phyloP scores from a whole-genome alignment of 805 yeast species.

The Metschnikowia drakensbergensis region DNA sequence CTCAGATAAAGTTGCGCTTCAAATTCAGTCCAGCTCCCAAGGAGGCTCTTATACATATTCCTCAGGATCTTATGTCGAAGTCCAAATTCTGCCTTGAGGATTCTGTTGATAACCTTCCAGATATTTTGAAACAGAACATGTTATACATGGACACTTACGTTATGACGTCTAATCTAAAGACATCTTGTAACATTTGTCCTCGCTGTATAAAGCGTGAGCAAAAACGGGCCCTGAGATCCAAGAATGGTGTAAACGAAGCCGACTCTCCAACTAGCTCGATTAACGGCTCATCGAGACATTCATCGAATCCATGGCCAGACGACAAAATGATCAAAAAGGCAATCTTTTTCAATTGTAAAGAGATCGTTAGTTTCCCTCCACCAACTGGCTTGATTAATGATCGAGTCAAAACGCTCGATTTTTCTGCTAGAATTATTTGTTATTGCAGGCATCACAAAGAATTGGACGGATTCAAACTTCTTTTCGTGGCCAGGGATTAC shows the following conservation, averaged over 20 bases:
- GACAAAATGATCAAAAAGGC: constrained; percentile 74
- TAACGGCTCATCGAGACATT: constrained; percentile 36
- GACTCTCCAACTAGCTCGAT: constrained; percentile 14
- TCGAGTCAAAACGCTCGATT: constrained; percentile 40
- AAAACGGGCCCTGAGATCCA: constrained; percentile 89
- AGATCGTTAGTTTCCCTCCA: constrained; percentile 69
- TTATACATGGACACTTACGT: constrained; percentile 76
- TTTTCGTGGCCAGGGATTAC: constrained; percentile 63
- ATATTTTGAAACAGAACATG: constrained; percentile 46
- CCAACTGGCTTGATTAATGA: constrained; percentile 42
- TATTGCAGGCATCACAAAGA: constrained; percentile 95
- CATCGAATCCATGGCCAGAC: constrained; percentile 72
- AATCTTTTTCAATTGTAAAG: constrained; percentile 86
- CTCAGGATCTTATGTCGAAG: constrained; percentile 83
- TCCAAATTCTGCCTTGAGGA: constrained; percentile 70
- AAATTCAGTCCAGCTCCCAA: constrained; percentile 73
- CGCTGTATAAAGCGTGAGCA: constrained; percentile 91
- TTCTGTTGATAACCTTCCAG: constrained; percentile 42
- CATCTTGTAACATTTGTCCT: constrained; percentile 70
- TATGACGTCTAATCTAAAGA: constrained; percentile 49
- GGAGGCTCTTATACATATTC: constrained; percentile 69
- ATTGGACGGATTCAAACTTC: constrained; percentile 72
- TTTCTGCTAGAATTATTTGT: constrained; percentile 79
- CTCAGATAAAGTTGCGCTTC: constrained; percentile 80
- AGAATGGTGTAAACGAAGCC: constrained; percentile 46